Evolutionary conservation across 148 eudicot species (phyloP).

Genomic region (Diospyros kaki): DNA sequence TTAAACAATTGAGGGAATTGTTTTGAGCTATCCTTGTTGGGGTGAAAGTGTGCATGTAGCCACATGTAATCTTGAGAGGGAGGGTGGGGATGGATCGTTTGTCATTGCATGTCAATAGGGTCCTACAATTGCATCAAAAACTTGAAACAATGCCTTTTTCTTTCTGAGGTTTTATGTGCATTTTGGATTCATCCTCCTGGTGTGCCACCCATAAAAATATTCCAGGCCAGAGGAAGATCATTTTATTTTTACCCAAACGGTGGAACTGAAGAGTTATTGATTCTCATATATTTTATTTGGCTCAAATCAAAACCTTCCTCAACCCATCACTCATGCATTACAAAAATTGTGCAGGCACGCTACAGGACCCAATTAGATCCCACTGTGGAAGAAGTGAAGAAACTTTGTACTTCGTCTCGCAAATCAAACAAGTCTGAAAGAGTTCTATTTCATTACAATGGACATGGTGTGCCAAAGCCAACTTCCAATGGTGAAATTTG

Average conservation of each 20-base stretch:
- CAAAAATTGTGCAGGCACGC: constrained; percentile 55
- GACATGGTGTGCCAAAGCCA: constrained; percentile 98
- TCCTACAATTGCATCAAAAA: neutral
- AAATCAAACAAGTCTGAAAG: constrained; percentile 87
- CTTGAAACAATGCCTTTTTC: no score
- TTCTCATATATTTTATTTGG: neutral
- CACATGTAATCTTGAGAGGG: neutral
- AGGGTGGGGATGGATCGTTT: neutral
- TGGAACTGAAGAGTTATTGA: neutral
- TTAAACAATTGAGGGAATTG: no score
- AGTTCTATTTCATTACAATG: constrained; percentile 96
- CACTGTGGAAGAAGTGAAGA: constrained; percentile 90
- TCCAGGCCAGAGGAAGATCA: neutral
- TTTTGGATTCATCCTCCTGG: neutral
- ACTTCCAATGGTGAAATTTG: constrained; percentile 93
- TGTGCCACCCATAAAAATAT: neutral
- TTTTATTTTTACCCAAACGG: neutral
- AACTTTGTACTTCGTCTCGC: constrained; percentile 82
- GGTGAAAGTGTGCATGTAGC: neutral
- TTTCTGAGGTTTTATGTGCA: neutral
- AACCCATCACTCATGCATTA: neutral
- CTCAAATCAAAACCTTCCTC: neutral
- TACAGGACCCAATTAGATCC: constrained; percentile 84
- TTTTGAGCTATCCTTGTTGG: neutral
- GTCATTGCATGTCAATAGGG: no score